Base-by-base conservation (phyloP, 306 rosid species). In the Cucurbita ficifolia region DNA sequence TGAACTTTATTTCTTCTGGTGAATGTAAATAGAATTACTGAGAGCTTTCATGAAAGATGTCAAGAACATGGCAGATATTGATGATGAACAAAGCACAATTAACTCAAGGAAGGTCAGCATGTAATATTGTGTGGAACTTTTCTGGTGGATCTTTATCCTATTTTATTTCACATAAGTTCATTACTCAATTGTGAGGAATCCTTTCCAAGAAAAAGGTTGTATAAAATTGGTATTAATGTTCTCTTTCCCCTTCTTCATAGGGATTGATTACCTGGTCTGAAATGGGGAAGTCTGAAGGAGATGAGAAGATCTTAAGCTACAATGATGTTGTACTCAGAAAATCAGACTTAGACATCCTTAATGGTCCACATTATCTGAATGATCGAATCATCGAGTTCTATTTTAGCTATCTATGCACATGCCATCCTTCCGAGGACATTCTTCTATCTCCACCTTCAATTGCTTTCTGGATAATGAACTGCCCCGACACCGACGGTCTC, bases 341-440 rank as follows among this genome's bases (percentile, higher is more conserved):
- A 59, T 85, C 92, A 2, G 99, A 94, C 83, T 72, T 87, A 76
- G 95, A 76, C 79, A 90, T 90, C 75, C 96, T 94, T 21, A 52
- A 85, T 11, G 96, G 96, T 75, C 91, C 87, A 24, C 59, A 81
- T 82, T 90, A 70, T 82, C 86, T 94, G 58, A 90, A 91, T 5
- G 99, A 94, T 77, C 88, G 91, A 48, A 86, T 91, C 61, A 86
- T 91, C 2, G 97, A 91, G 82, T 94, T 94, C 75, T 88, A 80
- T 60, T 86, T 91, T 67, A 91, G 96, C 64, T 86, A 87, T 63
- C 87, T 91, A 54, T 76, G 90, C 56, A 82, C 90, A 21, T 7
- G 51, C 72, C 52, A 80, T 78, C 78, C 86, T 67, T 81, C 89
- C 45, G 39, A 77, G 59, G 87, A 86, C 51, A 75, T 85, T 76